Conservation (phyloP, 768 basidiomycete species). For the Coprinopsis cinerea region DNA sequence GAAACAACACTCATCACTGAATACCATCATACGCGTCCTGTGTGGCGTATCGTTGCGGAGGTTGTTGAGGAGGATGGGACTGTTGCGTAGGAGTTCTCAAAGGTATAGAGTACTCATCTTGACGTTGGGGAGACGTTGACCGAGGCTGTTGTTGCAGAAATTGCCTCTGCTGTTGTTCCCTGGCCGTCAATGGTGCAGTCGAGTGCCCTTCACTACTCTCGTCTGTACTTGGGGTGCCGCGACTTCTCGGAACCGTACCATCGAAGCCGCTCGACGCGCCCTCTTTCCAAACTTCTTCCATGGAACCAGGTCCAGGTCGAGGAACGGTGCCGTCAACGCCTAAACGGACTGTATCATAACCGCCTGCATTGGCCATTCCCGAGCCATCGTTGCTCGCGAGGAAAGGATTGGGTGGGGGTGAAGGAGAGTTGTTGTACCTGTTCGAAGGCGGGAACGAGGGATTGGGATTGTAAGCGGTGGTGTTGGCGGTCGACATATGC, state of each 20-base stretch:
- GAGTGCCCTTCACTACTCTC: background rate
- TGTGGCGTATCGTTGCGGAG: background rate
- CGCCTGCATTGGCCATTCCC: background rate
- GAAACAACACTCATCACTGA: background rate
- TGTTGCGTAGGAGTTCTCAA: background rate
- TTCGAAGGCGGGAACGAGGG: background rate
- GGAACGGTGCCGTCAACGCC: slow-evolving; percentile 17
- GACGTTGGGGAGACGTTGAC: background rate
- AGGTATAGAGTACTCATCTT: slow-evolving; percentile 1
- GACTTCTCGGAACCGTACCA: background rate
- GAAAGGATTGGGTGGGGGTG: background rate
- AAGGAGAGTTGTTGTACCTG: background rate
- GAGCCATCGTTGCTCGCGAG: background rate
- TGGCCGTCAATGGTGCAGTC: background rate
- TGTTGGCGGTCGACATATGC: slow-evolving; percentile 12
- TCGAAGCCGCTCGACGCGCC: slow-evolving; percentile 11
- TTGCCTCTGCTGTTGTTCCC: background rate
- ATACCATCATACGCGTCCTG: background rate
- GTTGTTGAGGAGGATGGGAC: background rate
- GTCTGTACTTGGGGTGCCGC: background rate
- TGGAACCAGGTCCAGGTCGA: slow-evolving; percentile 18
- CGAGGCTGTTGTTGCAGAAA: background rate
- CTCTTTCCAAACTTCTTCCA: slow-evolving; percentile 32
- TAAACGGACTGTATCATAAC: background rate
- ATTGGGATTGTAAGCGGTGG: background rate